Evolutionary conservation across 129 eudicot genomes (phyloP).

Genomic region (Gnaphalium uliginosum): DNA sequence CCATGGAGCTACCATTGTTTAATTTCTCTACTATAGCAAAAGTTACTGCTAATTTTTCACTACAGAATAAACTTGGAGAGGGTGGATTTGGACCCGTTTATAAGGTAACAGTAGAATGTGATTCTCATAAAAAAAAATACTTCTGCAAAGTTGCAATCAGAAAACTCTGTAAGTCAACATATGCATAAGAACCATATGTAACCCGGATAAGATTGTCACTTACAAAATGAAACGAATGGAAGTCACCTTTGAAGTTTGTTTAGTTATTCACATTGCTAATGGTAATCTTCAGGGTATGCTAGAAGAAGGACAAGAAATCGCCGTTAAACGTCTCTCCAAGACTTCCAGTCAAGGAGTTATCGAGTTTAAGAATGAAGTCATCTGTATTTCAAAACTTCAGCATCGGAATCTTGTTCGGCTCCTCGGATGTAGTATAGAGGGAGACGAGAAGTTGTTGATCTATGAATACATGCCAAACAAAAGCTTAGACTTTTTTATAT

Average conservation of each 20-base stretch:
- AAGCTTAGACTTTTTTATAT: slow-evolving; percentile 38
- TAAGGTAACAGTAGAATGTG: slow-evolving; percentile 35
- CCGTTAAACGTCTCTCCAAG: slow-evolving; percentile 44
- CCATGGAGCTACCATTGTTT: slow-evolving; percentile 46
- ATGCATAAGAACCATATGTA: neutral
- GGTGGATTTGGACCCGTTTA: slow-evolving; percentile 67
- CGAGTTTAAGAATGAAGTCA: slow-evolving; percentile 43
- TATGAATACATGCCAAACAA: slow-evolving; percentile 49
- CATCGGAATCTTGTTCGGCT: slow-evolving; percentile 52
- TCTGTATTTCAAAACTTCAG: slow-evolving; percentile 41
- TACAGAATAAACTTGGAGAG: slow-evolving; percentile 46
- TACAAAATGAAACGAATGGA: neutral
- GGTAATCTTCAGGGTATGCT: slow-evolving; percentile 38
- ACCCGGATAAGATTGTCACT: neutral
- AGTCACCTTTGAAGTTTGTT: neutral
- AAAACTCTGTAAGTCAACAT: neutral
- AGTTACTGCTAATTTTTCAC: slow-evolving; percentile 52
- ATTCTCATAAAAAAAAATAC: neutral
- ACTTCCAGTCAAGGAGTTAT: slow-evolving; percentile 37
- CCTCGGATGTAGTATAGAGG: slow-evolving; percentile 43
- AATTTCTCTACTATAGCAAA: slow-evolving; percentile 29
- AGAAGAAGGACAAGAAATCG: slow-evolving; percentile 39
- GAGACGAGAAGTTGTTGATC: slow-evolving; percentile 41
- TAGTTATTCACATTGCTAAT: slow-evolving; percentile 4
- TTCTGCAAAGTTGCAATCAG: neutral